These are phyloP conservation scores for Uronychia setigera DNA, from an alignment of 73 alveolate genomes.

Conservation along the genomic window DNA sequence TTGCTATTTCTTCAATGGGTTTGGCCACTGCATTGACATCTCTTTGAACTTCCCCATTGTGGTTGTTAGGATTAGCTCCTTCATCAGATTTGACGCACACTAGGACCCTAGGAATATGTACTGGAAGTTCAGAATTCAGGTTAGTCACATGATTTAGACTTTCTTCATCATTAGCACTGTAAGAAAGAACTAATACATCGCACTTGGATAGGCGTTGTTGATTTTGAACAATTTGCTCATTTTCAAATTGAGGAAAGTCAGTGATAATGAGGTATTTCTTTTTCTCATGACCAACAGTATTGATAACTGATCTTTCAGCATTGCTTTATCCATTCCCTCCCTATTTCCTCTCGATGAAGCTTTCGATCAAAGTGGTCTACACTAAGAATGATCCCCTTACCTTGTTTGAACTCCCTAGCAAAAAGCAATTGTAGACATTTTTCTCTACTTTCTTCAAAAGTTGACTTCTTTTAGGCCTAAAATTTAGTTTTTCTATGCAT, in stretches of 20 bases:
- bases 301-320: constrained; percentile 28
- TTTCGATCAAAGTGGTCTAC: constrained; percentile 26
- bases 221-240: constrained; percentile 1
- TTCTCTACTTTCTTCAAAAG: constrained; percentile 9
- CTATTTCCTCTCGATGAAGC: neutral
- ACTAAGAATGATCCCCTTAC: no score
- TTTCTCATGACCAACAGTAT: neutral
- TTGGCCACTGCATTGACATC: neutral
- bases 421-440: constrained; percentile 40
- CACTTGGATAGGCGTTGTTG: constrained; percentile 10
- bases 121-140: neutral
- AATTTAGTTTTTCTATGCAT: no score
- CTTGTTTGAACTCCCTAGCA: constrained; percentile 7
- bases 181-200: constrained; percentile 15
- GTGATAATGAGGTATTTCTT: constrained; percentile 19
- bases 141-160: constrained; percentile 12
- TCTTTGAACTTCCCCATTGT: neutral
- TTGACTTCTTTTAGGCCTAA: constrained; percentile 17
- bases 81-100: constrained; percentile 6
- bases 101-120: constrained; percentile 18
- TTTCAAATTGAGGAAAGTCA: constrained; percentile 2
- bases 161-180: constrained; percentile 8
- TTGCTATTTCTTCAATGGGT: neutral
- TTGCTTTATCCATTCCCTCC: neutral
- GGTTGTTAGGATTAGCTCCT: neutral